Evolutionary conservation across 768 basidiomycete species (phyloP).

Genomic region (Baorangia bicolor): DNA sequence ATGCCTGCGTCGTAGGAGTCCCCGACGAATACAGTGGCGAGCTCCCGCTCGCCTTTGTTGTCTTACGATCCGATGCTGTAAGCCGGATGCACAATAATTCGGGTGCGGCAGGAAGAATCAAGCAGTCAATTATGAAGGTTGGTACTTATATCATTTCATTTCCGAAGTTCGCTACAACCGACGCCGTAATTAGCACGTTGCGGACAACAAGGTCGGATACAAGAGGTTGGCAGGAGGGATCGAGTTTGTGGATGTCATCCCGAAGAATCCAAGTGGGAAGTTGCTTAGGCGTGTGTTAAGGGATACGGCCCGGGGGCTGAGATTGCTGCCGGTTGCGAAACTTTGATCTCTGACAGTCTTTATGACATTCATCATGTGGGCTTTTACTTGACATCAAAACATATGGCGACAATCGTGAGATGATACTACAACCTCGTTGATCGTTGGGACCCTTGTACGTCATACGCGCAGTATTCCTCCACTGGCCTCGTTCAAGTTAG

Average conservation of each 20-base stretch:
- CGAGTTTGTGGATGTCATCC: slow-evolving; percentile 59
- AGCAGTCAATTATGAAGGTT: slow-evolving; percentile 55
- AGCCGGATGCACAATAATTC: slow-evolving; percentile 34
- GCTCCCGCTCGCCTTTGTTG: slow-evolving; percentile 69
- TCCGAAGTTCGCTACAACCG: background rate
- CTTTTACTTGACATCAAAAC: background rate
- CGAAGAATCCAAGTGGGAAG: slow-evolving; percentile 74
- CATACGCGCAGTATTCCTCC: too few relatives aligned
- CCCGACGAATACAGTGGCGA: slow-evolving; percentile 77
- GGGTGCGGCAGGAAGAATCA: slow-evolving; percentile 35
- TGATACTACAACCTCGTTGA: background rate
- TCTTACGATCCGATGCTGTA: slow-evolving; percentile 42
- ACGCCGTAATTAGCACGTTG: slow-evolving; percentile 46
- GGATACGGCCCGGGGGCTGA: slow-evolving; percentile 42
- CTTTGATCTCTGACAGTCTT: slow-evolving; percentile 19
- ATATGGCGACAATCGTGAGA: slow-evolving; percentile 8
- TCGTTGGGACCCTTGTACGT: too few relatives aligned
- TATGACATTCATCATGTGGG: background rate
- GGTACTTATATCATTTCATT: background rate
- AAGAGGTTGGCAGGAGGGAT: slow-evolving; percentile 63
- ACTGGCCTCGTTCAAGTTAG: too few relatives aligned
- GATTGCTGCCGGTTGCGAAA: slow-evolving; percentile 20
- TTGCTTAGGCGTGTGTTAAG: slow-evolving; percentile 55
- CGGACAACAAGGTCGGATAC: slow-evolving; percentile 56
- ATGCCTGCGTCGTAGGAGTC: slow-evolving; percentile 64